Evolutionary conservation across 306 rosid genomes (phyloP).

Genomic region (Prunus armeniaca): DNA sequence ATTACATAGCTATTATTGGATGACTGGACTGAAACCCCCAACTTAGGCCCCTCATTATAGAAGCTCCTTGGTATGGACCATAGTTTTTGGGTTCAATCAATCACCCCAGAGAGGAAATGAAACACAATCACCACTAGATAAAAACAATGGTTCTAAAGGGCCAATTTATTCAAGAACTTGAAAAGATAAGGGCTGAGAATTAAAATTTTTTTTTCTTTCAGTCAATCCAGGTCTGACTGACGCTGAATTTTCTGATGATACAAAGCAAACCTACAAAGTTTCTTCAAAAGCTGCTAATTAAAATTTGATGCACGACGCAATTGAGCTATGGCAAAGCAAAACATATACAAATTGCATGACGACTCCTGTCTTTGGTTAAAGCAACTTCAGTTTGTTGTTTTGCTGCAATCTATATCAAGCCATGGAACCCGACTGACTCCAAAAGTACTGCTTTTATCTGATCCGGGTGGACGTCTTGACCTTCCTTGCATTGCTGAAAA

Average conservation of each 20-base stretch:
- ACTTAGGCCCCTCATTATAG: no score
- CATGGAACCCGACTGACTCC: constrained; percentile 78
- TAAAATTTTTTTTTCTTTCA: background rate
- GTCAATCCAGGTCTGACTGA: constrained; percentile 10
- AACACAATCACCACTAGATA: background rate
- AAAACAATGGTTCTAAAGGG: background rate
- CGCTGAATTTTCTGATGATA: constrained; percentile 6
- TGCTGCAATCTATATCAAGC: constrained; percentile 39
- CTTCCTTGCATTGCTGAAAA: constrained; percentile 87
- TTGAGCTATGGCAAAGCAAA: constrained; percentile 8
- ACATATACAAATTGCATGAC: background rate
- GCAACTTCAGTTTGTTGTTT: background rate
- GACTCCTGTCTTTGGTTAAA: constrained; percentile 1
- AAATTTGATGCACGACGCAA: background rate
- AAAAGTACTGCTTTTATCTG: constrained; percentile 75
- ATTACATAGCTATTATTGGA: no score
- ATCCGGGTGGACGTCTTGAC: constrained; percentile 70
- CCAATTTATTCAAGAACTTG: background rate
- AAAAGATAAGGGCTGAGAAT: background rate
- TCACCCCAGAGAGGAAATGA: no score
- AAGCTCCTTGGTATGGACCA: no score
- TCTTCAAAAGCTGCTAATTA: constrained; percentile 7
- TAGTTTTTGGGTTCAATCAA: no score
- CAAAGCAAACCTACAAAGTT: background rate
- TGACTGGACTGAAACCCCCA: no score